phyloP scores from a whole-genome alignment of 371 early-diverging fungal genomes.

The Encephalitozoon cuniculi region DNA sequence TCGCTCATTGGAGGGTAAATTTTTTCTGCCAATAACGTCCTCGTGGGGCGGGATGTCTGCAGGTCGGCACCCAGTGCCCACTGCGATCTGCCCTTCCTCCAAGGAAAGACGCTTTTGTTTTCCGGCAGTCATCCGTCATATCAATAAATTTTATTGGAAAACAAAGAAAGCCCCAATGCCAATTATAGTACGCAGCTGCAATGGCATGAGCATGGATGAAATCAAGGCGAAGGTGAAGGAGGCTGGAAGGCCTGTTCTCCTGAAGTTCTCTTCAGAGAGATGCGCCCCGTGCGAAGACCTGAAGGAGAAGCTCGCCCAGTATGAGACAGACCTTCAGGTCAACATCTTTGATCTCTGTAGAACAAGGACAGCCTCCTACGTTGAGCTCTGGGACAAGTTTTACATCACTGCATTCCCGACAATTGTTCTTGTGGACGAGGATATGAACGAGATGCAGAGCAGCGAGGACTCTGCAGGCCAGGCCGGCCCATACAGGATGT shows the following conservation, averaged over 20 bases:
- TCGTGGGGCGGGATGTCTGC: too few relatives aligned
- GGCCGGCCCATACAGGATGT: background rate
- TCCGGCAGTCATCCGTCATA: background rate
- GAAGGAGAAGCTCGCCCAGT: background rate
- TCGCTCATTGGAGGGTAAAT: conserved; percentile 25
- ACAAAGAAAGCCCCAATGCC: conserved; percentile 1
- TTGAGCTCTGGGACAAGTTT: background rate
- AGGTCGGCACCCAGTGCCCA: background rate
- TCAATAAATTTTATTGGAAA: background rate
- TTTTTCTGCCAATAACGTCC: conserved; percentile 4
- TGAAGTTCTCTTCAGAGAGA: background rate
- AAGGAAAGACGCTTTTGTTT: background rate
- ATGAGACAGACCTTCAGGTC: conserved; percentile 10
- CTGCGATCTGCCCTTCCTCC: background rate
- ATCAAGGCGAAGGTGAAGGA: background rate
- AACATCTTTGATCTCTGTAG: background rate
- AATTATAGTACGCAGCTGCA: background rate
- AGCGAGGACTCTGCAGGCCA: background rate
- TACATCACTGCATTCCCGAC: conserved; percentile 16
- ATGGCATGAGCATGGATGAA: background rate
- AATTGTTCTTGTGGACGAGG: background rate
- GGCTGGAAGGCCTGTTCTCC: background rate
- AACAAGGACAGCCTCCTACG: background rate
- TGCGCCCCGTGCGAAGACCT: conserved; percentile 20
- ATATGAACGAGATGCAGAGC: background rate